These are phyloP conservation scores for Fusarium brachygibbosum DNA, from an alignment of 2,329 filamentous ascomycete species.

Conservation along the genomic window DNA sequence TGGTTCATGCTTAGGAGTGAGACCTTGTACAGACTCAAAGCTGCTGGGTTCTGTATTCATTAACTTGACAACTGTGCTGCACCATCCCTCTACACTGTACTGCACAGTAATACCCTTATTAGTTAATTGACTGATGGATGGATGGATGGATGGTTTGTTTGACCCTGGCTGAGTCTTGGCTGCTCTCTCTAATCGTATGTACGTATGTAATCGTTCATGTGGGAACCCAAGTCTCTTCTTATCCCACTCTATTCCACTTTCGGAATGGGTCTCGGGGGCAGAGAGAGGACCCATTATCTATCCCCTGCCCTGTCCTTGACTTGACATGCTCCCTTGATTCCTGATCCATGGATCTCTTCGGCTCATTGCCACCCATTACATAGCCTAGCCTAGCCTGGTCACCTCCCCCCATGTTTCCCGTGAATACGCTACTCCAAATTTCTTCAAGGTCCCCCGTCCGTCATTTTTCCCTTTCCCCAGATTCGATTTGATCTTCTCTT, in stretches of 20 bases:
- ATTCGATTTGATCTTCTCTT: slow-evolving; percentile 17
- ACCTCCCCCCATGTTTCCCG: no score
- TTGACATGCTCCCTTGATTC: no score
- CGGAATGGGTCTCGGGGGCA: not conserved
- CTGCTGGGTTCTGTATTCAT: not conserved
- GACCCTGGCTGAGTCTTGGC: not conserved
- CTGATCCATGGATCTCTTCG: slow-evolving; percentile 1
- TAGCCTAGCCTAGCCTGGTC: not conserved
- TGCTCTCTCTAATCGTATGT: no score
- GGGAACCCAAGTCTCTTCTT: no score
- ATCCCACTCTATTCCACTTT: slow-evolving; percentile 1
- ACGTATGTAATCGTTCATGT: no score
- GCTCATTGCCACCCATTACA: slow-evolving; percentile 24
- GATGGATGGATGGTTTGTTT: no score
- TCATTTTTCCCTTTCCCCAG: slow-evolving; percentile 27
- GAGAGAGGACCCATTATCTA: not conserved
- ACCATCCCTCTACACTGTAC: not conserved
- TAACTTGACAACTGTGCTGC: not conserved
- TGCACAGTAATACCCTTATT: not conserved
- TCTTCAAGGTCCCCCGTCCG: slow-evolving; percentile 23
- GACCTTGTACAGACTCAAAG: not conserved
- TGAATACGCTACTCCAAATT: slow-evolving; percentile 36
- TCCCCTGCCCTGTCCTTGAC: not conserved
- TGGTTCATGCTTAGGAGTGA: not conserved
- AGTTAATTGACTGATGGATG: not conserved